Conservation (phyloP, 176 grass and related monocot species). For the Puccinellia tenuiflora region DNA sequence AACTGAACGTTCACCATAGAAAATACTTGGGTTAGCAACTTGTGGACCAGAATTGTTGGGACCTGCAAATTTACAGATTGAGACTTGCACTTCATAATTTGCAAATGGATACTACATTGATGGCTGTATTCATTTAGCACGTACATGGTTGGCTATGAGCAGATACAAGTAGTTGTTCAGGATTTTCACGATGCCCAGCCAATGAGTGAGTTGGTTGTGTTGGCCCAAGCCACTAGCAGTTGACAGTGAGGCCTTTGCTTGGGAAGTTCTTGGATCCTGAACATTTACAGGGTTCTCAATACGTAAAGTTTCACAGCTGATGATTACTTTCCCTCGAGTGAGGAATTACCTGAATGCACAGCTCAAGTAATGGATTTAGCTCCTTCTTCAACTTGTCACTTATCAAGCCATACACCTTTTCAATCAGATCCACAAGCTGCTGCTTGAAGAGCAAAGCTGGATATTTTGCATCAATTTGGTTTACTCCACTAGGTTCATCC, state of each 20-base stretch:
- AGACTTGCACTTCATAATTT: conserved; percentile 5
- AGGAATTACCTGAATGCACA: conserved; percentile 63
- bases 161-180: conserved; percentile 52
- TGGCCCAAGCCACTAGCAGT: conserved; percentile 26
- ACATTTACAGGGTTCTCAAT: conserved; percentile 19
- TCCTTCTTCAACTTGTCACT: conserved; percentile 74
- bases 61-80: conserved; percentile 47
- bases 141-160: conserved; percentile 61
- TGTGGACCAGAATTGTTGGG: conserved; percentile 59
- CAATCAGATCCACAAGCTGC: conserved; percentile 73
- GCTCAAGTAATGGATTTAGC: conserved; percentile 71
- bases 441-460: conserved; percentile 84
- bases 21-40: conserved; percentile 77
- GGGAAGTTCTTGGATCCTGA: conserved; percentile 47
- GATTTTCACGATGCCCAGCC: conserved; percentile 55
- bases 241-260: conserved; percentile 35
- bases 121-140: conserved; percentile 17
- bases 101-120: conserved; percentile 3
- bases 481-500: conserved; percentile 32
- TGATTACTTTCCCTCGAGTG: conserved; percentile 6
- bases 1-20: conserved; percentile 75
- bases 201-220: conserved; percentile 36
- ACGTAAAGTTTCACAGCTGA: conserved; percentile 11
- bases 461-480: conserved; percentile 71
- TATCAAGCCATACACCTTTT: conserved; percentile 69